Conservation (phyloP, 2,329 filamentous ascomycete species). For the Aspergillus novofumigatus region DNA sequence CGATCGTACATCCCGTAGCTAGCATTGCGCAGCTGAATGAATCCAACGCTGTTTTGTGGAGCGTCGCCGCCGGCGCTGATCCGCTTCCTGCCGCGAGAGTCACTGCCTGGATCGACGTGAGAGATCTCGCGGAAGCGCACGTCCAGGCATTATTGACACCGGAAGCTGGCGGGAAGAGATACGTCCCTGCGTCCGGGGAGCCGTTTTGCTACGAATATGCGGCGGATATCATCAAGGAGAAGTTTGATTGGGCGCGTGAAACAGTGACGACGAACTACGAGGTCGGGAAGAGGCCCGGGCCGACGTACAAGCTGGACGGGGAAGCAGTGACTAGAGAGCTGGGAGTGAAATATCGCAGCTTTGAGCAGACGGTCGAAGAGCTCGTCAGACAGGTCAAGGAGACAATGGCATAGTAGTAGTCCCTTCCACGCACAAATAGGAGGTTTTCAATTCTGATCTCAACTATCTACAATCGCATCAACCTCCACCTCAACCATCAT, state of each 20-base stretch:
- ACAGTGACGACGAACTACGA: constrained; percentile 23
- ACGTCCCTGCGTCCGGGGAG: constrained; percentile 38
- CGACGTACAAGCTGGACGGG: constrained; percentile 40
- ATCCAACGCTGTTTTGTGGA: constrained; percentile 43
- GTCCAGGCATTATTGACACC: constrained; percentile 37
- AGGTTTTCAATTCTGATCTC: neutral
- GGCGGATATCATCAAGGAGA: constrained; percentile 6
- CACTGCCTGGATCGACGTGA: constrained; percentile 42
- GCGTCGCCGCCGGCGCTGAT: constrained; percentile 30
- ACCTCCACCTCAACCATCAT: constrained; percentile 41
- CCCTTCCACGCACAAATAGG: neutral
- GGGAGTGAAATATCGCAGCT: constrained; percentile 31
- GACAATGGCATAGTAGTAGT: neutral
- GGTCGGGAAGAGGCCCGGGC: constrained; percentile 27
- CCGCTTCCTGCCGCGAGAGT: constrained; percentile 31
- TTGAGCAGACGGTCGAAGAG: constrained; percentile 17
- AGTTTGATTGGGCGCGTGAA: constrained; percentile 1
- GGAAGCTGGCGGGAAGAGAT: constrained; percentile 32
- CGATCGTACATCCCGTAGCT: constrained; percentile 37
- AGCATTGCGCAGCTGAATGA: constrained; percentile 38
- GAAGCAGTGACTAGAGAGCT: constrained; percentile 38
- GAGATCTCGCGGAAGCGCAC: constrained; percentile 44
- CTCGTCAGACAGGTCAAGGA: constrained; percentile 15
- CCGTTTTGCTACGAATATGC: constrained; percentile 45
- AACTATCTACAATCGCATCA: constrained; percentile 28